A percentile compares a stretch with the other conserved stretches of the same genome.
Evolutionary conservation across 2,329 filamentous ascomycete species (phyloP).

Genomic region (Sclerotinia sclerotiorum): DNA sequence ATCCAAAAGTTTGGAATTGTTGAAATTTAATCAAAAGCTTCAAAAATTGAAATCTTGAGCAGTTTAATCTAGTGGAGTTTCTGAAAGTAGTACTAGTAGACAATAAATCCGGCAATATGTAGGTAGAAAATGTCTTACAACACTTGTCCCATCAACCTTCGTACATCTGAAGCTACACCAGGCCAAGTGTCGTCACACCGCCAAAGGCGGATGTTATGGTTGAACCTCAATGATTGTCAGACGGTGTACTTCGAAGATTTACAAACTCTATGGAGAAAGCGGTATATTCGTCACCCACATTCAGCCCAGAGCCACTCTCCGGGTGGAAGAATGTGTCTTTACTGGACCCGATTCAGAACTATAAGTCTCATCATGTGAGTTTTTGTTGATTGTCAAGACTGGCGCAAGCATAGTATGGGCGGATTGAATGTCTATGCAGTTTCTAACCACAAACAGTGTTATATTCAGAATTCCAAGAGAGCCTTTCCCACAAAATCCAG

Average conservation of each 20-base stretch:
- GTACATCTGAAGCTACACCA: not conserved
- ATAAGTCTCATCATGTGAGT: conserved; percentile 18
- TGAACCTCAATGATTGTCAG: not conserved
- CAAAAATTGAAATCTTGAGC: too few relatives aligned
- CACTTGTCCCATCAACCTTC: too few relatives aligned
- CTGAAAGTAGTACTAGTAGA: too few relatives aligned
- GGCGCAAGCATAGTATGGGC: conserved; percentile 23
- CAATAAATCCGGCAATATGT: too few relatives aligned
- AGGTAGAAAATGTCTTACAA: too few relatives aligned
- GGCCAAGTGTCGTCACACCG: not conserved
- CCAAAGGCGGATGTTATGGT: not conserved
- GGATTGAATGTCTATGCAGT: conserved; percentile 25
- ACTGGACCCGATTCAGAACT: not conserved
- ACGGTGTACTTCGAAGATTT: not conserved
- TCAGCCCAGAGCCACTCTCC: not conserved
- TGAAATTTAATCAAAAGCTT: too few relatives aligned
- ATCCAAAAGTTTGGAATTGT: too few relatives aligned
- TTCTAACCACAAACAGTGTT: conserved; percentile 19
- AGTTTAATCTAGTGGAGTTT: too few relatives aligned
- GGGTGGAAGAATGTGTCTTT: not conserved
- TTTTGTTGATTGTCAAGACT: conserved; percentile 26
- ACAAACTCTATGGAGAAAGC: conserved; percentile 5
- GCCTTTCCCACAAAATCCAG: not conserved
- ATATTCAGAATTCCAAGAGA: conserved; percentile 15
- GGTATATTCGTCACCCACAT: not conserved